Conservation (phyloP, 495 filamentous ascomycete genomes). For the Tuber calosporum region DNA sequence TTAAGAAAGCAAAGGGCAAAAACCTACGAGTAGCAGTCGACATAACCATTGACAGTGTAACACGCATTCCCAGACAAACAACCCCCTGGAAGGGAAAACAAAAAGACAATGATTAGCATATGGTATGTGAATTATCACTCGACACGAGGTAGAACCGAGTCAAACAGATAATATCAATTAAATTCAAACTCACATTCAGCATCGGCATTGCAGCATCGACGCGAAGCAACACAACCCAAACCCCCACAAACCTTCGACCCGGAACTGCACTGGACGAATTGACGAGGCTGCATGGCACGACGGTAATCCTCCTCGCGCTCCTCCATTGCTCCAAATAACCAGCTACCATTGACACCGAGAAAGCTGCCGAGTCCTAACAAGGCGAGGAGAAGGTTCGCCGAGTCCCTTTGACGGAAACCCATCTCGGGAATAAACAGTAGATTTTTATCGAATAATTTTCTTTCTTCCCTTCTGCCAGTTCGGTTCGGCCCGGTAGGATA, state of each 20-base stretch:
- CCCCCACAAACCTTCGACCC: slow-evolving; percentile 15
- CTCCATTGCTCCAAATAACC: slow-evolving; percentile 20
- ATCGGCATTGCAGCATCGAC: slow-evolving; percentile 19
- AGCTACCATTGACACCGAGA: slow-evolving; percentile 12
- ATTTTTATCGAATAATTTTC: not conserved
- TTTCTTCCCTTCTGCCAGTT: not conserved
- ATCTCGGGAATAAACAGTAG: not conserved
- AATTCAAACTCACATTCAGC: slow-evolving; percentile 18
- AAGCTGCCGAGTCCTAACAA: slow-evolving; percentile 11
- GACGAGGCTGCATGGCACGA: not conserved
- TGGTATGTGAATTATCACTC: not conserved
- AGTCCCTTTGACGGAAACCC: not conserved
- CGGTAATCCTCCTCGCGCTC: not conserved
- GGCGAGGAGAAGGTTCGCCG: not conserved
- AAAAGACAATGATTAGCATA: slow-evolving; percentile 3
- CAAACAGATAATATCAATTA: not conserved
- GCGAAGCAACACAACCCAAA: slow-evolving; percentile 7
- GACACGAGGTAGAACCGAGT: not conserved
- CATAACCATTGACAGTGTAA: slow-evolving; percentile 9
- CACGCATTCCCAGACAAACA: slow-evolving; percentile 3
- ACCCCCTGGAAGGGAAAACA: slow-evolving; percentile 12
- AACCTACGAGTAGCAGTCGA: slow-evolving; percentile 26
- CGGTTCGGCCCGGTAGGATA: not conserved
- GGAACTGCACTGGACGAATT: not conserved
- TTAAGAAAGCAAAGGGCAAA: not conserved